Conservation (phyloP, 805 yeast genomes). For the Yarrowia sp. region DNA sequence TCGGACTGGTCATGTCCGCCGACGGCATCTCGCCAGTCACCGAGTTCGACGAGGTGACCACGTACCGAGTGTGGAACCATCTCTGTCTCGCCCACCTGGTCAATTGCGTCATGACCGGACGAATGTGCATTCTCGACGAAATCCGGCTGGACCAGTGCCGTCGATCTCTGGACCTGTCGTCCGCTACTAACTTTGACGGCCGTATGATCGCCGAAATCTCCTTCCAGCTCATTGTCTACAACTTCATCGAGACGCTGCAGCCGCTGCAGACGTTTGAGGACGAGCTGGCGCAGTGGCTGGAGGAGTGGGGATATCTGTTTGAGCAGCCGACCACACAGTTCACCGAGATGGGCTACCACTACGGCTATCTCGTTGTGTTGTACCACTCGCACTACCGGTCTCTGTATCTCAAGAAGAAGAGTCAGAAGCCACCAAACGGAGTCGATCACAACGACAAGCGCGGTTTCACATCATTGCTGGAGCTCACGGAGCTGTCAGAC, state of each 20-base stretch:
- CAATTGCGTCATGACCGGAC: constrained; percentile 63
- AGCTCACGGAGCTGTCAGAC: constrained; percentile 6
- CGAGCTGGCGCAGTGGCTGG: constrained; percentile 60
- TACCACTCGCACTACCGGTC: constrained; percentile 42
- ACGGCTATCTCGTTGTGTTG: constrained; percentile 52
- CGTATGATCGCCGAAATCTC: constrained; percentile 75
- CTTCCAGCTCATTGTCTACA: constrained; percentile 56
- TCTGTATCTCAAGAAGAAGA: constrained; percentile 11
- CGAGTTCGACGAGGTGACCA: constrained; percentile 53
- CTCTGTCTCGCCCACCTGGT: constrained; percentile 64
- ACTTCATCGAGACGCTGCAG: constrained; percentile 48
- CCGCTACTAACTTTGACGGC: constrained; percentile 77
- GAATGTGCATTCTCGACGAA: constrained; percentile 62
- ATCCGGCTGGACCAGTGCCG: constrained; percentile 58
- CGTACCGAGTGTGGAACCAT: constrained; percentile 69
- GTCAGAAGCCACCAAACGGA: not conserved
- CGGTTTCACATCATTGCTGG: constrained; percentile 9
- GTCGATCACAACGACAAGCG: constrained; percentile 28
- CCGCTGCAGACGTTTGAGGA: constrained; percentile 44
- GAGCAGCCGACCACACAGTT: constrained; percentile 72
- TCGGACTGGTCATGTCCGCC: constrained; percentile 34
- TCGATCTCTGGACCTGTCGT: constrained; percentile 53
- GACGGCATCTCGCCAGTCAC: constrained; percentile 39
- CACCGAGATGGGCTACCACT: constrained; percentile 68
- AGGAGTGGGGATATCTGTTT: constrained; percentile 66